Evolutionary conservation across 305 asterid species (phyloP).

Genomic region (Ruellia speciosa): DNA sequence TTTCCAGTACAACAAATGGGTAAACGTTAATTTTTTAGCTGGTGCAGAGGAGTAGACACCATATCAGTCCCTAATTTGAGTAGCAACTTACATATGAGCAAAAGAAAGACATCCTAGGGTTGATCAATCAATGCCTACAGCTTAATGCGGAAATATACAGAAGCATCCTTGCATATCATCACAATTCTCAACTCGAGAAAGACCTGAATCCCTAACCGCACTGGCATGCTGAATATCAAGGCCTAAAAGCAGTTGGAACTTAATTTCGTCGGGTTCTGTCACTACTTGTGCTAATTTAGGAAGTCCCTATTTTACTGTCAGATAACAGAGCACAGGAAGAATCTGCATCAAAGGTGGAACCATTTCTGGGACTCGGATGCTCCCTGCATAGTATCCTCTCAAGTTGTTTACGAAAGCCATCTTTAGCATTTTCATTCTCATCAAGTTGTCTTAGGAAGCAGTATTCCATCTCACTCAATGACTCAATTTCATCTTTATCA

Average conservation of each 20-base stretch:
- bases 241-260: constrained; percentile 21
- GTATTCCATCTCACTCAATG: constrained; percentile 58
- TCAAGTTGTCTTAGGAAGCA: constrained; percentile 45
- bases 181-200: not conserved
- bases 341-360: constrained; percentile 32
- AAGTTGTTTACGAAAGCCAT: constrained; percentile 59
- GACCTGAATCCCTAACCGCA: not conserved
- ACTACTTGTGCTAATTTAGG: constrained; percentile 25
- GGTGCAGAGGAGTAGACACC: too few relatives aligned
- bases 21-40: too few relatives aligned
- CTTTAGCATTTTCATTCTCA: constrained; percentile 47
- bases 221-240: not conserved
- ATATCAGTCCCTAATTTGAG: too few relatives aligned
- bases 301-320: constrained; percentile 27
- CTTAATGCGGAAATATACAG: constrained; percentile 20
- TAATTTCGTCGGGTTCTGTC: constrained; percentile 14
- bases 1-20: not conserved
- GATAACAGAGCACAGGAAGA: constrained; percentile 27
- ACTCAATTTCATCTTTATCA: constrained; percentile 49
- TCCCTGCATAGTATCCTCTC: constrained; percentile 61
- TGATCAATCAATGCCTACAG: constrained; percentile 1
- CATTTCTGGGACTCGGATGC: constrained; percentile 33
- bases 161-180: constrained; percentile 12
- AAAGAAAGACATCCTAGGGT: not conserved
- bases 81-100: not conserved